A percentile compares a stretch with the other conserved stretches of the same genome.
These are phyloP conservation scores for Cryptococcus sp. DNA, from an alignment of 1,284 basidiomycete species.

Conservation along the genomic window DNA sequence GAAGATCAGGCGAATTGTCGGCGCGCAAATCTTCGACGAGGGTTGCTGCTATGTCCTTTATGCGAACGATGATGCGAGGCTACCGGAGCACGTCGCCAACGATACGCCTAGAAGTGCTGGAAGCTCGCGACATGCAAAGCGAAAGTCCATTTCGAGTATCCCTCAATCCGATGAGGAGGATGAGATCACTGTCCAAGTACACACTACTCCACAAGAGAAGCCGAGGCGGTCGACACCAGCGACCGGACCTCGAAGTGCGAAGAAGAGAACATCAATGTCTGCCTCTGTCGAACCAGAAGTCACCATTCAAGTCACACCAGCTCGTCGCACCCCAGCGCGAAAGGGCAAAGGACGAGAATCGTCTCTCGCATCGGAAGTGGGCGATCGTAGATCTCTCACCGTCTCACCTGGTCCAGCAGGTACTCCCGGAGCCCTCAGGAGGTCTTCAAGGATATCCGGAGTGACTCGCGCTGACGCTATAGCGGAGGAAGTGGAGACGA, in stretches of 20 bases:
- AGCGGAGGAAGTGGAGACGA: background rate
- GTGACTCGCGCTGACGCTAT: slow-evolving; percentile 3
- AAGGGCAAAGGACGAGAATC: slow-evolving; percentile 13
- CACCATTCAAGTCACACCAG: background rate
- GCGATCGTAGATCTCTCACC: slow-evolving; percentile 5
- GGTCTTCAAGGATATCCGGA: slow-evolving; percentile 11
- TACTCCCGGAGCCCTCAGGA: background rate
- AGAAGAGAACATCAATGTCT: background rate
- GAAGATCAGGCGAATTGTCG: slow-evolving; percentile 39
- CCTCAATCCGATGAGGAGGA: slow-evolving; percentile 2
- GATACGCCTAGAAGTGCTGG: slow-evolving; percentile 6
- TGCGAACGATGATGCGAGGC: slow-evolving; percentile 15
- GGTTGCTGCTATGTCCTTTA: slow-evolving; percentile 38
- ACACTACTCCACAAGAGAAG: slow-evolving; percentile 1
- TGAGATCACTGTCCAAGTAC: background rate
- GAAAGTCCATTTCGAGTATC: slow-evolving; percentile 8
- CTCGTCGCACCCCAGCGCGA: slow-evolving; percentile 1
- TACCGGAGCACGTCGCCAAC: background rate
- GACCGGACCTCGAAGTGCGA: slow-evolving; percentile 1
- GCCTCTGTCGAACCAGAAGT: slow-evolving; percentile 13
- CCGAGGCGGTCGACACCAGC: slow-evolving; percentile 2
- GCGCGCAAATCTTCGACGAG: slow-evolving; percentile 33
- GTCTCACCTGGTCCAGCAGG: slow-evolving; percentile 12
- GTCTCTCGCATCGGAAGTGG: slow-evolving; percentile 6
- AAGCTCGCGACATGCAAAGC: slow-evolving; percentile 6